Percentiles rank a stretch among this genome's conserved stretches.
phyloP scores from a whole-genome alignment of 2,329 filamentous ascomycete species.

The Dothistroma septosporum region DNA sequence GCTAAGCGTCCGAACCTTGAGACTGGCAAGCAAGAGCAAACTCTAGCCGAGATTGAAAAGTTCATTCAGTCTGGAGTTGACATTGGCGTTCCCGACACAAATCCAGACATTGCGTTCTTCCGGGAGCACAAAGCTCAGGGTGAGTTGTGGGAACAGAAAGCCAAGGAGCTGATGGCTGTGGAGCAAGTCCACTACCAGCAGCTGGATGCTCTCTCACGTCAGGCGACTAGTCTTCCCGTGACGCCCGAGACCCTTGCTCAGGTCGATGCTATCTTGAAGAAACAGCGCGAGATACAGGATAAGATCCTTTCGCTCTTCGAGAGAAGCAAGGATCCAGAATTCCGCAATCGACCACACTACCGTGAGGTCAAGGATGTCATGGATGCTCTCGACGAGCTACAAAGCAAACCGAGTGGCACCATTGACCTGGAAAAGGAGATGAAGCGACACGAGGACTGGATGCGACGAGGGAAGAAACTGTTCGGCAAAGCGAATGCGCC shows the following conservation, averaged over 20 bases:
- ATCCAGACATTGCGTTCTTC: slow-evolving; percentile 73
- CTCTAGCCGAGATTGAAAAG: slow-evolving; percentile 71
- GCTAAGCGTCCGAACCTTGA: slow-evolving; percentile 41
- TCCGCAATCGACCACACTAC: slow-evolving; percentile 78
- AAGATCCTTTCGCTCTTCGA: slow-evolving; percentile 80
- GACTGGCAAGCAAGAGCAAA: slow-evolving; percentile 53
- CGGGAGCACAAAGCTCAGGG: slow-evolving; percentile 72
- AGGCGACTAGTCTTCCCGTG: slow-evolving; percentile 76
- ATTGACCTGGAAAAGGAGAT: slow-evolving; percentile 91
- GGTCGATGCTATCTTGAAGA: slow-evolving; percentile 89
- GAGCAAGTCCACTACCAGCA: slow-evolving; percentile 92
- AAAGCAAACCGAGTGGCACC: slow-evolving; percentile 86
- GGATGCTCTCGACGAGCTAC: slow-evolving; percentile 79
- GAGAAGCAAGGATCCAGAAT: slow-evolving; percentile 69
- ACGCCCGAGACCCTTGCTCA: slow-evolving; percentile 72
- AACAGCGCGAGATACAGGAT: slow-evolving; percentile 89
- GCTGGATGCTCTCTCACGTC: slow-evolving; percentile 81
- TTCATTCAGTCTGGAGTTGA: slow-evolving; percentile 74
- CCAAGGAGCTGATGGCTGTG: slow-evolving; percentile 85
- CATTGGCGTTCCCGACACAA: slow-evolving; percentile 72
- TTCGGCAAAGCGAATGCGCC: slow-evolving; percentile 98
- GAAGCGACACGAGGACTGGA: slow-evolving; percentile 97
- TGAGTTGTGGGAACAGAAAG: slow-evolving; percentile 87
- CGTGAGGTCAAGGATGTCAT: slow-evolving; percentile 85
- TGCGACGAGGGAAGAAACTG: slow-evolving; percentile 94